A percentile compares a stretch with the other conserved stretches of the same genome.
These are phyloP conservation scores for Cutaneotrichosporon sp. DNA, from an alignment of 1,284 basidiomycete genomes.

Conservation along the genomic window DNA sequence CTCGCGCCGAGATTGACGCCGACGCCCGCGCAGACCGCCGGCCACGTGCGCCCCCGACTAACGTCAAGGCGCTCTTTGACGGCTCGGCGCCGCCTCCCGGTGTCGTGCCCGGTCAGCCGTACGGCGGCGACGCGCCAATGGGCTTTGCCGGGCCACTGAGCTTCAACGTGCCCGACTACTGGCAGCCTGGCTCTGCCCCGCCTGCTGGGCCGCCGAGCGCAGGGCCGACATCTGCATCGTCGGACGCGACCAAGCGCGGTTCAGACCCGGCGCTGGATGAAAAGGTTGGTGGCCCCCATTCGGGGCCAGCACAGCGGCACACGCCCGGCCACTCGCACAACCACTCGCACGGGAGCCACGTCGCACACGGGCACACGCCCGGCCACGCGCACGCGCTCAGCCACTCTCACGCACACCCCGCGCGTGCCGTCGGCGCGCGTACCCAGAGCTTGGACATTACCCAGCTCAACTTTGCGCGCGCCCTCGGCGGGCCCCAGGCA, in stretches of 20 bases:
- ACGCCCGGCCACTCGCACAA: slow-evolving; percentile 5
- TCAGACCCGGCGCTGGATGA: slow-evolving; percentile 83
- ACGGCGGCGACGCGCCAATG: neutral
- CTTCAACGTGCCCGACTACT: slow-evolving; percentile 31
- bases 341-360: slow-evolving; percentile 11
- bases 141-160: slow-evolving; percentile 23
- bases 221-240: slow-evolving; percentile 57
- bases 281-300: slow-evolving; percentile 47
- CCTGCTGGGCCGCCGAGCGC: neutral
- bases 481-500: slow-evolving; percentile 18
- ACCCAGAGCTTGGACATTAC: slow-evolving; percentile 50
- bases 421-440: slow-evolving; percentile 37
- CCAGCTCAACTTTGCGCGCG: slow-evolving; percentile 42
- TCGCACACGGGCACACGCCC: slow-evolving; percentile 6
- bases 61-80: slow-evolving; percentile 91
- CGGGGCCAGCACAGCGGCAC: neutral
- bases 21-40: slow-evolving; percentile 69
- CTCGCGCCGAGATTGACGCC: slow-evolving; percentile 51
- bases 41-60: slow-evolving; percentile 68
- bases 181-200: slow-evolving; percentile 16
- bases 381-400: slow-evolving; percentile 18
- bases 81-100: slow-evolving; percentile 58
- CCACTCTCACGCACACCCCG: slow-evolving; percentile 27
- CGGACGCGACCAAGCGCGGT: slow-evolving; percentile 73
- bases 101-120: slow-evolving; percentile 25